Evolutionary conservation across 2,329 filamentous ascomycete genomes (phyloP).

Genomic region (Aspergillus chevalieri): DNA sequence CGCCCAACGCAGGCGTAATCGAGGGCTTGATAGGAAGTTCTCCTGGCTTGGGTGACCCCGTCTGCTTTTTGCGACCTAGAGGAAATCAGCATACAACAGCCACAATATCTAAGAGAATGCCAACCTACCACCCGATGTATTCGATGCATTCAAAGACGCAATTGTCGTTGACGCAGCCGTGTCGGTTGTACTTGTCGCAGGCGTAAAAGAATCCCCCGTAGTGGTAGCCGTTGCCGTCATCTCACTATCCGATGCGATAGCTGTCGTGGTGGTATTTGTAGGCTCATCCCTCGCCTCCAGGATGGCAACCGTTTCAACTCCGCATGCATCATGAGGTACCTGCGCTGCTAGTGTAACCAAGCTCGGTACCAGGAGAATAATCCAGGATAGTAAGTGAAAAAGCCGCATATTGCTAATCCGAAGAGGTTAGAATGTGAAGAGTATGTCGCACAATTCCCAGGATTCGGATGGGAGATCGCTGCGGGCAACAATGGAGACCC

Average conservation of each 20-base stretch:
- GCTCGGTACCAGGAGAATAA: conserved; percentile 8
- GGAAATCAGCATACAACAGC: neutral
- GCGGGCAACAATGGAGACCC: neutral
- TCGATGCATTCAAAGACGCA: conserved; percentile 19
- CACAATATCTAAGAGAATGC: neutral
- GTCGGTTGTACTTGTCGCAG: conserved; percentile 6
- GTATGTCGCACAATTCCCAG: neutral
- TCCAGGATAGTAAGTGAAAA: conserved; percentile 6
- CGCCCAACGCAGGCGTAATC: conserved; percentile 74
- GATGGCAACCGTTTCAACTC: conserved; percentile 1
- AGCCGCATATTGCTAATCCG: conserved; percentile 10
- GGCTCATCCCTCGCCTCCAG: conserved; percentile 5
- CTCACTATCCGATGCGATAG: conserved; percentile 5
- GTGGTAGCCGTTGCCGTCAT: conserved; percentile 2
- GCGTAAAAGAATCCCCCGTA: conserved; percentile 6
- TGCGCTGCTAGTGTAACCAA: conserved; percentile 9
- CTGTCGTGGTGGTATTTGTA: conserved; percentile 9
- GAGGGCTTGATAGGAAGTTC: conserved; percentile 64
- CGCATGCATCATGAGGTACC: conserved; percentile 6
- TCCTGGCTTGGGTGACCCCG: conserved; percentile 18
- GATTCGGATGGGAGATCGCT: neutral
- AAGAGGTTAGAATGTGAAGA: neutral
- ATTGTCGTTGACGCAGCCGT: conserved; percentile 17
- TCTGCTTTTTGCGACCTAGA: conserved; percentile 6
- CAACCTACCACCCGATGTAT: conserved; percentile 9